Base-by-base conservation (phyloP, 345 rosid genomes). In the Psidium friedrichsthalianum region DNA sequence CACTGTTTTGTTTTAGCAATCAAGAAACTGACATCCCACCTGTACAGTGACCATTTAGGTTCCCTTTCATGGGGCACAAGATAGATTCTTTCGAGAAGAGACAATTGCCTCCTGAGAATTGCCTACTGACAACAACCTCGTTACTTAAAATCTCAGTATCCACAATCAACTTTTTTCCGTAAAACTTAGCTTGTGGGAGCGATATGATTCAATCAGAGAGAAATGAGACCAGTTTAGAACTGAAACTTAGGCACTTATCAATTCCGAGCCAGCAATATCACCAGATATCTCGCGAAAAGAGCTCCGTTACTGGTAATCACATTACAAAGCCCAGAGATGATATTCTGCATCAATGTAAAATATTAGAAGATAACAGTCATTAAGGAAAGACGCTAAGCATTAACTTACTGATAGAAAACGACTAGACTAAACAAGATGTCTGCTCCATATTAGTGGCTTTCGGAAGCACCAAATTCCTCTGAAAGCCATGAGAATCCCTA, bases 401-500 rank as follows among this genome's bases (percentile, higher is more conserved):
- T 18, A 32, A 36, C 44, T 69, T 69, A 24, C 1, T 2, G 6
- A 69, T 32, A 1, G 47, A 9, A 47, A 61, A 9, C 24, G 32
- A 44, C 8, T 8, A 32, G 47, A 32, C 18, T 69, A 8, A 32
- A 32, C 78, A 4, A 32, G 22, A 32, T 69, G 44, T 4, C 47
- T 32, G 78, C 78, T 69, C 78, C 0, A 36, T 22, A 36, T 0
- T 10, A 36, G 47, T 69, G 36, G 47, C 78, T 69, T 18, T 1
- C 22, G 14, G 5, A 69, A 69, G 78, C 78, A 69, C 78, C 47
- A 18, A 69, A 36, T 18, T 18, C 78, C 78, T 18, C 78, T 69
- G 78, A 69, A 69, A 36, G 78, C 13, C 47, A 36, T 90, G 91
- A 86, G 86, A 82, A 52, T n/a, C 22, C 42, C 42, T 24, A 27